Percentiles rank a stretch among this genome's conserved stretches.
phyloP scores from a whole-genome alignment of 345 rosid species.

The Pistacia atlantica region DNA sequence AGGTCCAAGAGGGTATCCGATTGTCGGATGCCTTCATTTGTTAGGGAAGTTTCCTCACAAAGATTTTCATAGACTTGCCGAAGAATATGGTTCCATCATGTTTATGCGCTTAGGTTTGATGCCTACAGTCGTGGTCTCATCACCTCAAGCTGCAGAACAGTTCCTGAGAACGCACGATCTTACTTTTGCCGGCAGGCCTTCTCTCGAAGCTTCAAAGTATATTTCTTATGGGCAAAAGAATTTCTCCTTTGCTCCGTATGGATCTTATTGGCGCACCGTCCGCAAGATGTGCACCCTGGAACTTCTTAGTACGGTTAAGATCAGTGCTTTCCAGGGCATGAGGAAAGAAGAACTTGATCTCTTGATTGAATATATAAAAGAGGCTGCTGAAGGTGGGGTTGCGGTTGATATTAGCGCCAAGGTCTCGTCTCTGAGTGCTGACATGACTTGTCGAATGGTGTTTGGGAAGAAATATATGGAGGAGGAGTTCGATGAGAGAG shows the following conservation, averaged over 20 bases:
- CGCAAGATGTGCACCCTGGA: slow-evolving; percentile 43
- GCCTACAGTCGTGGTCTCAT: slow-evolving; percentile 29
- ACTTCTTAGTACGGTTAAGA: slow-evolving; percentile 30
- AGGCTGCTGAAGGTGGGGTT: not conserved
- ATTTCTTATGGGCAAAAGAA: slow-evolving; percentile 22
- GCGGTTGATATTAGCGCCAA: slow-evolving; percentile 29
- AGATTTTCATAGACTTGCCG: slow-evolving; percentile 27
- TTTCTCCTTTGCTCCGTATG: slow-evolving; percentile 21
- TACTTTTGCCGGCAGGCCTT: slow-evolving; percentile 34
- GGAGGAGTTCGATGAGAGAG: slow-evolving; percentile 29
- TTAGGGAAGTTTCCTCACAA: slow-evolving; percentile 41
- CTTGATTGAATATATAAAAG: slow-evolving; percentile 17
- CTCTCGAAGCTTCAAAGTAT: slow-evolving; percentile 17
- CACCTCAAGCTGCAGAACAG: slow-evolving; percentile 33
- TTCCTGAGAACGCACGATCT: slow-evolving; percentile 41
- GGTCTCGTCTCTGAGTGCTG: slow-evolving; percentile 25
- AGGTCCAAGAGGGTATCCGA: slow-evolving; percentile 38
- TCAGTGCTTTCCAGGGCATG: slow-evolving; percentile 28
- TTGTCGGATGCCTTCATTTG: slow-evolving; percentile 37
- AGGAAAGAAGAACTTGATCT: slow-evolving; percentile 36
- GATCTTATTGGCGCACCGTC: slow-evolving; percentile 37
- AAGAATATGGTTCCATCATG: slow-evolving; percentile 43
- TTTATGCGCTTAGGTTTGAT: slow-evolving; percentile 28
- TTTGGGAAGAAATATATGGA: slow-evolving; percentile 45
- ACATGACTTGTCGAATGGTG: slow-evolving; percentile 46